Evolutionary conservation across 345 rosid genomes (phyloP).

Genomic region (Euphorbia tirucalli): DNA sequence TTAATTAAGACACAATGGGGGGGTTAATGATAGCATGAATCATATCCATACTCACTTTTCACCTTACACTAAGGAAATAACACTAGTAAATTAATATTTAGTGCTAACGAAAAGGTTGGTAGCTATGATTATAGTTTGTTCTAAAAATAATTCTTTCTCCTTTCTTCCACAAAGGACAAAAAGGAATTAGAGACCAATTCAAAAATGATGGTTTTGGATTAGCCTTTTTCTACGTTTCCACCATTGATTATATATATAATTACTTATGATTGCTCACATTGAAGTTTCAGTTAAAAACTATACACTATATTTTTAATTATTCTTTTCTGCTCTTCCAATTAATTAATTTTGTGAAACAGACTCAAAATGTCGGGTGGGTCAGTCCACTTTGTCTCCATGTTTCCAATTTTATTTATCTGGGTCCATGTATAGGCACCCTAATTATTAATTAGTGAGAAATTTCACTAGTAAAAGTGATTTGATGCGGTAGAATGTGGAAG

Average conservation of each 20-base stretch:
- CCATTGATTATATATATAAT: not conserved
- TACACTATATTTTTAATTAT: not conserved
- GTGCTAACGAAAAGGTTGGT: not conserved
- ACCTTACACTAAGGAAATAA: constrained; percentile 1
- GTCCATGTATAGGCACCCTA: not conserved
- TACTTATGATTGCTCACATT: not conserved
- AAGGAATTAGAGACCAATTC: constrained; percentile 4
- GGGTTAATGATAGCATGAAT: too few species aligned
- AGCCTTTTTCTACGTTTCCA: not conserved
- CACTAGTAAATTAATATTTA: too few species aligned
- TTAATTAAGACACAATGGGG: too few species aligned
- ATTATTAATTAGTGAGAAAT: not conserved
- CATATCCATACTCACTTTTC: not conserved
- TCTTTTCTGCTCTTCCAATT: too few species aligned
- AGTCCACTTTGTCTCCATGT: not conserved
- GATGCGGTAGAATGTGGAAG: too few species aligned
- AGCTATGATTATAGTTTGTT: not conserved
- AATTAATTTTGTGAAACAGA: too few species aligned
- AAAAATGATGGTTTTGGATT: constrained; percentile 2
- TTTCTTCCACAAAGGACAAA: not conserved
- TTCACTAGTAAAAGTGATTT: too few species aligned
- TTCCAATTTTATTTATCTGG: not conserved
- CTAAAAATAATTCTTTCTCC: not conserved
- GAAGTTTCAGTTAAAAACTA: not conserved
- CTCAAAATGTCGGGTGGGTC: not conserved